Evolutionary conservation across 306 rosid genomes (phyloP).

Genomic region (Vigna nakashimae): DNA sequence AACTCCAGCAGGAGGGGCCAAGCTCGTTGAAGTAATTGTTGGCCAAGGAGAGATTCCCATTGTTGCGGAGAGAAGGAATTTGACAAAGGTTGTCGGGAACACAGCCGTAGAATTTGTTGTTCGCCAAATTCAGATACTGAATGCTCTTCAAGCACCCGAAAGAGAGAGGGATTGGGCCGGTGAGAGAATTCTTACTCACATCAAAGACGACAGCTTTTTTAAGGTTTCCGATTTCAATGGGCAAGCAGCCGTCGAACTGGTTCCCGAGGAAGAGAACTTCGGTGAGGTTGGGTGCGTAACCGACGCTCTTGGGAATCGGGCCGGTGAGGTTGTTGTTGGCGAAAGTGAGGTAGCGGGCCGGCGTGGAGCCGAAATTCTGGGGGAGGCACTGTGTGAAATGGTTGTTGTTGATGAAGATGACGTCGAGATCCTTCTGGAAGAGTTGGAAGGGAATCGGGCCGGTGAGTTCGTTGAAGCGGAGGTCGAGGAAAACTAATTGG

Average conservation of each 20-base stretch:
- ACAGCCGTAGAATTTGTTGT: conserved; percentile 56
- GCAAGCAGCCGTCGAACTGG: conserved; percentile 66
- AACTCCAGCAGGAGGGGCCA: conserved; percentile 65
- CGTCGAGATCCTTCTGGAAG: conserved; percentile 56
- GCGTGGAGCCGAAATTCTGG: conserved; percentile 58
- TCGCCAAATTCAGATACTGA: conserved; percentile 49
- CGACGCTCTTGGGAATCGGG: conserved; percentile 65
- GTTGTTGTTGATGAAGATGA: conserved; percentile 82
- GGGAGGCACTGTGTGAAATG: conserved; percentile 48
- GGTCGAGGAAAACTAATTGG: conserved; percentile 64
- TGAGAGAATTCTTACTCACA: conserved; percentile 51
- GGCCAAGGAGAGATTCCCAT: conserved; percentile 43
- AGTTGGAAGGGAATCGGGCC: conserved; percentile 53
- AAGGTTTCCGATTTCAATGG: conserved; percentile 68
- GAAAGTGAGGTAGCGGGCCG: conserved; percentile 69
- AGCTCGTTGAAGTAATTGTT: conserved; percentile 63
- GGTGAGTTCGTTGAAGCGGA: conserved; percentile 56
- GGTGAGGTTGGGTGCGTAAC: conserved; percentile 48
- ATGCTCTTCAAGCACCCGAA: conserved; percentile 66
- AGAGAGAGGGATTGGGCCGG: conserved; percentile 78
- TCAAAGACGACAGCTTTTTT: conserved; percentile 61
- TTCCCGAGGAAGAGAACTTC: conserved; percentile 79
- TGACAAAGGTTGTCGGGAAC: conserved; percentile 74
- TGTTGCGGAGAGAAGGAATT: conserved; percentile 46
- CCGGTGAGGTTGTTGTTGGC: conserved; percentile 71